Conservation (phyloP, 177 flowering plant species). For the Vitis hybrid region DNA sequence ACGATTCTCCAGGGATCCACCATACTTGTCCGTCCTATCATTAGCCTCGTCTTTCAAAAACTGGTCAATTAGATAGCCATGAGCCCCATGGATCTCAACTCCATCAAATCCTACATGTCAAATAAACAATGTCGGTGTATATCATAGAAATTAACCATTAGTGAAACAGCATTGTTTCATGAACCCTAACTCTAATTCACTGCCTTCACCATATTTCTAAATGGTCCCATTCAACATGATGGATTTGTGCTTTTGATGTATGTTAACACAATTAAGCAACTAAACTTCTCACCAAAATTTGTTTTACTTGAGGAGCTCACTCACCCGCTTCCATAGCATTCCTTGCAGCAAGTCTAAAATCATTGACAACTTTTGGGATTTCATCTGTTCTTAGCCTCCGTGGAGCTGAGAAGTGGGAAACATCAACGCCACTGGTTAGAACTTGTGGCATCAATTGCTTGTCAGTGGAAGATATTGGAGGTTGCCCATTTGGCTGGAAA, state of each 20-base stretch:
- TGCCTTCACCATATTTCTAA: no score
- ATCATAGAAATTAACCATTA: no score
- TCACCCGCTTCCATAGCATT: slow-evolving; percentile 33
- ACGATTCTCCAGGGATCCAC: slow-evolving; percentile 28
- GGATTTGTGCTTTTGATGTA: no score
- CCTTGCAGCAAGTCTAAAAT: slow-evolving; percentile 40
- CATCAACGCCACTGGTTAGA: slow-evolving; percentile 25
- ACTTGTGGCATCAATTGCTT: slow-evolving; percentile 24
- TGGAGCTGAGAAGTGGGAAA: slow-evolving; percentile 25
- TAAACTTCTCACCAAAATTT: no score
- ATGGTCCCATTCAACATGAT: no score
- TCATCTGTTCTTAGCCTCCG: slow-evolving; percentile 30
- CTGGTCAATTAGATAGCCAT: slow-evolving; percentile 30
- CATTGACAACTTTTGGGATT: slow-evolving; percentile 29
- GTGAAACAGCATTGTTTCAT: no score
- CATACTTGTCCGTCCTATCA: slow-evolving; percentile 29
- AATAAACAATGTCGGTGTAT: no score
- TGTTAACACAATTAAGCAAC: no score
- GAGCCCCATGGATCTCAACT: slow-evolving; percentile 32
- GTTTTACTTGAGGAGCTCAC: no score
- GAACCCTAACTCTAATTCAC: no score
- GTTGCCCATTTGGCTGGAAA: slow-evolving; percentile 28
- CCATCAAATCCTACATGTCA: slow-evolving; percentile 28
- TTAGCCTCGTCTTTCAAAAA: slow-evolving; percentile 30
- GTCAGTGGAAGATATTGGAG: slow-evolving; percentile 33